Evolutionary conservation across 1,284 basidiomycete genomes (phyloP).

Genomic region (Erythrobasidium hasegawianum): DNA sequence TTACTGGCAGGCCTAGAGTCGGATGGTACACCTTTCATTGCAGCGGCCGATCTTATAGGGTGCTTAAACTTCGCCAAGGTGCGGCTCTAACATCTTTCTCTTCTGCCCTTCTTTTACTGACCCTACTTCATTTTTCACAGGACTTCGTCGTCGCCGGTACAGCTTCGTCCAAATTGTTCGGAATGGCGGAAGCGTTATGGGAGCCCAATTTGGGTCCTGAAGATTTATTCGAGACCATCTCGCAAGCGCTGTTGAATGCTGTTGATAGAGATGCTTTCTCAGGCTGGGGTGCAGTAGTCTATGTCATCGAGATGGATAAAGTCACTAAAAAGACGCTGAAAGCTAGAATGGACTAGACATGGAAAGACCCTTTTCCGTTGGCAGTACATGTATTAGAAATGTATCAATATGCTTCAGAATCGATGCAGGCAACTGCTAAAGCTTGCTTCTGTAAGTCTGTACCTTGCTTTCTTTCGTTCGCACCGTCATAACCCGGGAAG

Average conservation of each 20-base stretch:
- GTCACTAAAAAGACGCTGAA: slow-evolving; percentile 61
- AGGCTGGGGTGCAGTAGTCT: slow-evolving; percentile 93
- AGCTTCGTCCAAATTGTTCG: slow-evolving; percentile 87
- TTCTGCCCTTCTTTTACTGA: background rate
- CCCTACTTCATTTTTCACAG: slow-evolving; percentile 42
- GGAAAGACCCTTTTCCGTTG: no score
- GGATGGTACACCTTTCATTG: slow-evolving; percentile 85
- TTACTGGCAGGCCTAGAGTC: slow-evolving; percentile 56
- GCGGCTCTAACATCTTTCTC: slow-evolving; percentile 15
- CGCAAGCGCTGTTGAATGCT: slow-evolving; percentile 90
- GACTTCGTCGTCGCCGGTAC: slow-evolving; percentile 97
- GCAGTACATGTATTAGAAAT: no score
- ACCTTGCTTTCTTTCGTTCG: no score
- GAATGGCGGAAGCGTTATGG: slow-evolving; percentile 98
- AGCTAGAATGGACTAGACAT: slow-evolving; percentile 74
- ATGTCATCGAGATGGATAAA: slow-evolving; percentile 76
- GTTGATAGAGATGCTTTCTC: slow-evolving; percentile 95
- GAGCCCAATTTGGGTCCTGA: slow-evolving; percentile 94
- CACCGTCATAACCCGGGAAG: background rate
- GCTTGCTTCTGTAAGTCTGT: no score
- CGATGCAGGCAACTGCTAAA: no score
- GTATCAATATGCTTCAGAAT: no score
- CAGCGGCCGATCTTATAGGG: slow-evolving; percentile 92
- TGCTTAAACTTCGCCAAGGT: slow-evolving; percentile 84
- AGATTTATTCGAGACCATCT: slow-evolving; percentile 97